Evolutionary conservation across 2,329 filamentous ascomycete genomes (phyloP).

Genomic region (Celoporthe dispersa): DNA sequence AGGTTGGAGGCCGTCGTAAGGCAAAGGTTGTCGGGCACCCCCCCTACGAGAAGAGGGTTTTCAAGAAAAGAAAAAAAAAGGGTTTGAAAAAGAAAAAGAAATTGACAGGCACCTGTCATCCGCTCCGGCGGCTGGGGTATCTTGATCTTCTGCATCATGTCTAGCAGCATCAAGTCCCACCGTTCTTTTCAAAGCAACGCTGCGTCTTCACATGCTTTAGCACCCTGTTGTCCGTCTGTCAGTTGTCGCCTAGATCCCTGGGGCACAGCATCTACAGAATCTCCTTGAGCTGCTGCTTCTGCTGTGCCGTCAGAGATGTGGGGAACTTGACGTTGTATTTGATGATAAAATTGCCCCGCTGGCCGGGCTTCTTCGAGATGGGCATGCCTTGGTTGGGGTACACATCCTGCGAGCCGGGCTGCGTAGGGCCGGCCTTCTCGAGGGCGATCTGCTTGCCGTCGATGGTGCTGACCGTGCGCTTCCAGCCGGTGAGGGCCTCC

Average conservation of each 20-base stretch:
- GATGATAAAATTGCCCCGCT: constrained; percentile 86
- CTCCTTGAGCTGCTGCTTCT: constrained; percentile 81
- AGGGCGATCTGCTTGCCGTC: constrained; percentile 85
- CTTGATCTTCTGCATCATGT: background rate
- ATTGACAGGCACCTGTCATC: background rate
- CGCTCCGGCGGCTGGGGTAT: background rate
- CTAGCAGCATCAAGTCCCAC: background rate
- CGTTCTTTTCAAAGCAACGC: background rate
- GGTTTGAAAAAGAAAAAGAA: background rate
- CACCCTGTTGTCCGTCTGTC: background rate
- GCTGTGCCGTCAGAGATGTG: constrained; percentile 70
- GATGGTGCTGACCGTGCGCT: constrained; percentile 87
- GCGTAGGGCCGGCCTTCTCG: constrained; percentile 81
- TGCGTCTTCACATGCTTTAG: background rate
- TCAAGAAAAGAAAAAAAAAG: background rate
- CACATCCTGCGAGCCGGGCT: constrained; percentile 77
- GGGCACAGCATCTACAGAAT: constrained; percentile 61
- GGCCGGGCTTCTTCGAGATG: constrained; percentile 82
- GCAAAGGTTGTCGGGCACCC: background rate
- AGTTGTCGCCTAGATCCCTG: background rate
- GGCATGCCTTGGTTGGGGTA: constrained; percentile 94
- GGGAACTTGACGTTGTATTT: constrained; percentile 95
- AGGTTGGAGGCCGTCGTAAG: background rate
- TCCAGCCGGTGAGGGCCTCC: constrained; percentile 94
- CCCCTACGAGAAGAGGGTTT: background rate